Evolutionary conservation across 768 basidiomycete genomes (phyloP).

Genomic region (Cubamyces lactineus): DNA sequence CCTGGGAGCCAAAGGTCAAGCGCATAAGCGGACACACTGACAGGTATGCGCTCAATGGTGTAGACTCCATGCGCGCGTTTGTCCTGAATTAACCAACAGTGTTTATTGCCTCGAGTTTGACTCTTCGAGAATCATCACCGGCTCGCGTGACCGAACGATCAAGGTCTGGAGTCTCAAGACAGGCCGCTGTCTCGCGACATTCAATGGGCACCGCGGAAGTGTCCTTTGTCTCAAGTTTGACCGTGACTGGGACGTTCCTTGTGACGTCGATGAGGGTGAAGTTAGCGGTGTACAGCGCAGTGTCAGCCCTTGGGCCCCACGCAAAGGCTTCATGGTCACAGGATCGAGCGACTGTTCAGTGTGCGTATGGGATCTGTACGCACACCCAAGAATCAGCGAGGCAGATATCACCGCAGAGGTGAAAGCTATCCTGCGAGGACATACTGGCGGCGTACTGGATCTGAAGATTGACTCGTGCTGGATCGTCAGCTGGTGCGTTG

Average conservation of each 20-base stretch:
- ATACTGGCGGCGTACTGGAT: slow-evolving; percentile 84
- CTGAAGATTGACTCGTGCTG: slow-evolving; percentile 78
- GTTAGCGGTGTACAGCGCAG: neutral
- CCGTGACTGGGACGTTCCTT: slow-evolving; percentile 52
- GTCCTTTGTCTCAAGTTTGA: slow-evolving; percentile 89
- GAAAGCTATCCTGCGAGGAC: slow-evolving; percentile 65
- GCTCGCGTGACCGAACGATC: slow-evolving; percentile 82
- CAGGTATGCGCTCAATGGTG: slow-evolving; percentile 45
- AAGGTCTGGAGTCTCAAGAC: slow-evolving; percentile 82
- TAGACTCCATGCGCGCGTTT: slow-evolving; percentile 7
- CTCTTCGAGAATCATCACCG: slow-evolving; percentile 74
- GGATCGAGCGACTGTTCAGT: slow-evolving; percentile 88
- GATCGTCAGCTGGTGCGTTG: slow-evolving; percentile 91
- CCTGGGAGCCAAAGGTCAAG: slow-evolving; percentile 52
- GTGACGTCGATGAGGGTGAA: neutral
- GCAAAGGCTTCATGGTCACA: slow-evolving; percentile 75
- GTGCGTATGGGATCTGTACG: slow-evolving; percentile 79
- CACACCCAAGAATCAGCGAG: slow-evolving; percentile 35
- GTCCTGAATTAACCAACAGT: slow-evolving; percentile 42
- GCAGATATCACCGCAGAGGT: slow-evolving; percentile 58
- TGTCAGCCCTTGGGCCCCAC: slow-evolving; percentile 17
- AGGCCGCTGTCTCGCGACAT: slow-evolving; percentile 68
- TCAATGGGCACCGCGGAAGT: slow-evolving; percentile 69
- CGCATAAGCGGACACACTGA: slow-evolving; percentile 65
- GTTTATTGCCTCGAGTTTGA: slow-evolving; percentile 91